Evolutionary conservation across 2,329 filamentous ascomycete species (phyloP), one percentile per base, ranked within the genome.

Genomic region (Annulohypoxylon truncatum): DNA sequence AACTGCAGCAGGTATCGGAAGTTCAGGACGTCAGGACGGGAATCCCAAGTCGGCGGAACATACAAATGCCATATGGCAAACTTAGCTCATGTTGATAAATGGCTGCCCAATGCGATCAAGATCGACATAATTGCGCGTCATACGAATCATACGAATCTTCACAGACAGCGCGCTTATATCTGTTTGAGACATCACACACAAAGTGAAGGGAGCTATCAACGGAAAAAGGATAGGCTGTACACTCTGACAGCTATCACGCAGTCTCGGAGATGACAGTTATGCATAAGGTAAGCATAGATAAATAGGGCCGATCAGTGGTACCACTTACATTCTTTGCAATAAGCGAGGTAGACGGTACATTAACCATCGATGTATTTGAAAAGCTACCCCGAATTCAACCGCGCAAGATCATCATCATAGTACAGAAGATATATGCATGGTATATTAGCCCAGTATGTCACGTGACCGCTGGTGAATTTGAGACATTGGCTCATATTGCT

Each of bases 271-370:
- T 71, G 69, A 71, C 56, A 66, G 56, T 68, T 60, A 65, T 70
- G 61, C 69, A 67, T 64, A 66, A 57, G 62, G 58, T 65, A 66
- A 66, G 60, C 59, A 65, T 61, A 64, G 61, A 61, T 65, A 64
- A 69, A 68, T 71, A 70, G 69, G 69, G 67, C 69, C 69, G 69
- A 71, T 70, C 67, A 64, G 56, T 64, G 51, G 46, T 64, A 64
- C 61, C 61, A 60, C 56, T 44, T 46, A 28, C 20, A 51, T 52
- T 52, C 31, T 33, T 52, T 48, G 28, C 35, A 56, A 52, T 31
- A 52, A 51, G 51, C 61, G 61, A 60, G 7, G 56, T 52, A 60
- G 28, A 28, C 22, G 35, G 40, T 60, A 60, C 47, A 40, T 50
- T 22, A 12, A 13, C 18, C 12, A 46, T 26, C 2, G 10, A 10